These are phyloP conservation scores for Suhomyces sp. DNA, from an alignment of 805 yeast genomes.

Conservation along the genomic window DNA sequence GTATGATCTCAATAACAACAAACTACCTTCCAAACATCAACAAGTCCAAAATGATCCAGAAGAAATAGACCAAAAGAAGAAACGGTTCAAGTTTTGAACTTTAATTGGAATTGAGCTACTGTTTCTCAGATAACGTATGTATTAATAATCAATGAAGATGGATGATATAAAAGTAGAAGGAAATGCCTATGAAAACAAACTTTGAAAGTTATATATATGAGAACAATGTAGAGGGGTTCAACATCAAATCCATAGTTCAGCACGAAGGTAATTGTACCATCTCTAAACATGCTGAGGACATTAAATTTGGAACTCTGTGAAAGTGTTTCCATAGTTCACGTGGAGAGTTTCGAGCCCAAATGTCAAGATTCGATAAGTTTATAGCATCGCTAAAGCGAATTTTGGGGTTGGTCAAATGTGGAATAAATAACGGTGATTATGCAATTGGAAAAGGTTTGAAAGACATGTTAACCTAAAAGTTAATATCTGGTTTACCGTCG, in stretches of 20 bases:
- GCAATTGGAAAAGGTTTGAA: constrained; percentile 8
- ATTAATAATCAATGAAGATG: constrained; percentile 6
- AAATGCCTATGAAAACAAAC: constrained; percentile 6
- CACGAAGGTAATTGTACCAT: too few species aligned
- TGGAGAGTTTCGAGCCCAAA: too few species aligned
- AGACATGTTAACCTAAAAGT: constrained; percentile 20
- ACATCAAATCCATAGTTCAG: too few species aligned
- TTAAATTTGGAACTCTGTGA: too few species aligned
- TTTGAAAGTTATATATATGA: constrained; percentile 4
- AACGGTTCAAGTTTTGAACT: constrained; percentile 10
- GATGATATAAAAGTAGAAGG: constrained; percentile 5
- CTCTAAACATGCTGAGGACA: too few species aligned
- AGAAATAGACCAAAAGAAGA: constrained; percentile 4
- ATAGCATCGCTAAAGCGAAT: constrained; percentile 3
- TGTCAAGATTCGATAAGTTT: too few species aligned
- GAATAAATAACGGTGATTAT: constrained; percentile 10
- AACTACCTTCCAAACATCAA: neutral
- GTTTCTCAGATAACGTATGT: neutral
- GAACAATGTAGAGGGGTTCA: constrained; percentile 4
- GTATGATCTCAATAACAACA: constrained; percentile 11
- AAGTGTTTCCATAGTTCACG: too few species aligned
- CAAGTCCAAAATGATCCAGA: too few species aligned
- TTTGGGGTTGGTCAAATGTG: too few species aligned
- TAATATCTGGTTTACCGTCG: constrained; percentile 47
- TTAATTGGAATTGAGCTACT: neutral